A percentile compares a stretch with the other conserved stretches of the same genome.
phyloP scores from a whole-genome alignment of 257 asterid genomes.

The Sherardia arvensis region DNA sequence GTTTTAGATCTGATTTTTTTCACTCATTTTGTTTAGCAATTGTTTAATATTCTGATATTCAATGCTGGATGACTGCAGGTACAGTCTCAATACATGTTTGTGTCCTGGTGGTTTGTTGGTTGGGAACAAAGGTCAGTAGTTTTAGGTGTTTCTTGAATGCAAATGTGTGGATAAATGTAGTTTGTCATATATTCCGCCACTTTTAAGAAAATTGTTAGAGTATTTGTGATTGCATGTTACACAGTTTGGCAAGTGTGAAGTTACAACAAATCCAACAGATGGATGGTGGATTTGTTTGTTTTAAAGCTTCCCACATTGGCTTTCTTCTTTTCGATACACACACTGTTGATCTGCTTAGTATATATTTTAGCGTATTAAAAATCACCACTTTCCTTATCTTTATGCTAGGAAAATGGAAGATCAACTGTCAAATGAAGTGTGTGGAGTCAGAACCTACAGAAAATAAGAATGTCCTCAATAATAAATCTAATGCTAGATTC shows the following conservation, averaged over 20 bases:
- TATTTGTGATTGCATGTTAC: background rate
- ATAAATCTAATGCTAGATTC: conserved; percentile 21
- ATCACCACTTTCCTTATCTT: conserved; percentile 7
- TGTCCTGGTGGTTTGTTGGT: conserved; percentile 21
- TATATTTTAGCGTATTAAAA: background rate
- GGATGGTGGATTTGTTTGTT: background rate
- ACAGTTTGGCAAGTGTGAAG: background rate
- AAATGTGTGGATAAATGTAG: background rate
- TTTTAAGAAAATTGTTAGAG: background rate
- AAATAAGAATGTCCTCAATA: conserved; percentile 19
- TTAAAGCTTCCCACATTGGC: no score
- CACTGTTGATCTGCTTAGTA: background rate
- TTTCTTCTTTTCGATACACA: background rate
- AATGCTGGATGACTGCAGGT: conserved; percentile 24
- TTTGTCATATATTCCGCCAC: background rate
- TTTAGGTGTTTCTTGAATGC: conserved; percentile 8
- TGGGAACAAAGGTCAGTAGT: conserved; percentile 39
- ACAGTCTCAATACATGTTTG: conserved; percentile 28
- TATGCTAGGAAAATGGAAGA: conserved; percentile 45
- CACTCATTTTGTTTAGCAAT: background rate
- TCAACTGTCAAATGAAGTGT: conserved; percentile 26
- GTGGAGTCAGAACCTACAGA: conserved; percentile 22
- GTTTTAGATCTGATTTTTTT: background rate
- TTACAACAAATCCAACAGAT: background rate
- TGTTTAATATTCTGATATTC: conserved; percentile 29